Conservation (phyloP, 192 early-diverging fungal species). For the Linnemannia zychae region DNA sequence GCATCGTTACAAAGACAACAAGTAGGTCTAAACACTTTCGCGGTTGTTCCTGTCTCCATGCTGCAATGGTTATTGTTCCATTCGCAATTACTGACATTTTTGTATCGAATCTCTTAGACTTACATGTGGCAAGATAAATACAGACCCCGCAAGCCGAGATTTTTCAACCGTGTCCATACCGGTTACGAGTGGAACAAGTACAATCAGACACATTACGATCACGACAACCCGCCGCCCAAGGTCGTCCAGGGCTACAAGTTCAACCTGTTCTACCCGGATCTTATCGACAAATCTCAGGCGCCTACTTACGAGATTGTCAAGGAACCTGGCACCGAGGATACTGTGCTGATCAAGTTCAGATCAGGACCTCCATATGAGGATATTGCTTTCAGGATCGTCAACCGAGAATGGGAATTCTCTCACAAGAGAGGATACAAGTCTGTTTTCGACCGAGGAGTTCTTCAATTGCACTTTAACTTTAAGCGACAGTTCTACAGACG, state of each 20-base stretch:
- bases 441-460: slow-evolving; percentile 84
- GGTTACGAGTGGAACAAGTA: slow-evolving; percentile 99
- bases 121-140: slow-evolving; percentile 96
- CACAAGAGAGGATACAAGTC: slow-evolving; percentile 90
- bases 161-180: slow-evolving; percentile 96
- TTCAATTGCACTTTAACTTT: slow-evolving; percentile 88
- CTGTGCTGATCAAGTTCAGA: slow-evolving; percentile 88
- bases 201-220: slow-evolving; percentile 98
- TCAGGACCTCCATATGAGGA: slow-evolving; percentile 99
- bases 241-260: slow-evolving; percentile 97
- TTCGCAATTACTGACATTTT: neutral
- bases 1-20: slow-evolving; percentile 71
- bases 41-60: neutral
- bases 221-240: slow-evolving; percentile 98
- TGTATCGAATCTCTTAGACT: slow-evolving; percentile 43
- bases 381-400: slow-evolving; percentile 96
- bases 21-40: slow-evolving; percentile 11
- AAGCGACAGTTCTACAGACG: slow-evolving; percentile 86
- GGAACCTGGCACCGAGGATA: slow-evolving; percentile 82
- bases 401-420: slow-evolving; percentile 95
- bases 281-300: slow-evolving; percentile 92
- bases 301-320: slow-evolving; percentile 90
- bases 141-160: slow-evolving; percentile 93
- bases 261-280: slow-evolving; percentile 98
- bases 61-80: neutral